Conservation (phyloP, 2,329 filamentous ascomycete genomes). For the Herpotrichia juniperi region DNA sequence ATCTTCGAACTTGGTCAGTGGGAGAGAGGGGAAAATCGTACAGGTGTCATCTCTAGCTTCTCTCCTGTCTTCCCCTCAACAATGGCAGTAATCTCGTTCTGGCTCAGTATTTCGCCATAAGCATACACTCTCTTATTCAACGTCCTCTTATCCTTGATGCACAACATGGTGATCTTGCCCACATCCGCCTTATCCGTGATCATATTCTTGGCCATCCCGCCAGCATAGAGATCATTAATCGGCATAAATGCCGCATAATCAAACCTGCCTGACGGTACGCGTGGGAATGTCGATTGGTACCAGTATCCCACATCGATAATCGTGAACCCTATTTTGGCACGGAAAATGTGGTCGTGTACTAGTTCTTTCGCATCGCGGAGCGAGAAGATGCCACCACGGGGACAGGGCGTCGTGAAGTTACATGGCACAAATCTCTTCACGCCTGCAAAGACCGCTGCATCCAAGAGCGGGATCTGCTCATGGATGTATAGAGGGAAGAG, state of each 20-base stretch:
- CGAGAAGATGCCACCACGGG: constrained; percentile 33
- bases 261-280: constrained; percentile 53
- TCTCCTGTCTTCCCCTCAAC: constrained; percentile 59
- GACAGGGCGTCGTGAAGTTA: constrained; percentile 10
- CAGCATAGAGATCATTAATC: constrained; percentile 48
- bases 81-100: constrained; percentile 54
- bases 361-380: constrained; percentile 58
- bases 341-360: constrained; percentile 57
- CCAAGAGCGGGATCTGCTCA: constrained; percentile 10
- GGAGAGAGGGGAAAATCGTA: constrained; percentile 36
- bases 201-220: constrained; percentile 52
- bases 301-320: constrained; percentile 65
- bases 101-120: constrained; percentile 54
- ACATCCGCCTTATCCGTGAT: constrained; percentile 60
- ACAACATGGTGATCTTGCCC: constrained; percentile 57
- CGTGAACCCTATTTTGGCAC: constrained; percentile 59
- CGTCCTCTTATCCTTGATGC: constrained; percentile 60
- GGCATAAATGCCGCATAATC: constrained; percentile 47
- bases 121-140: constrained; percentile 60
- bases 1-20: too few relatives aligned
- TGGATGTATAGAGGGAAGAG: neutral
- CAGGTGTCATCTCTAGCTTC: constrained; percentile 51
- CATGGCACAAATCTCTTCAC: constrained; percentile 15
- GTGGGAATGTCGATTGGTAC: constrained; percentile 58
- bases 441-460: constrained; percentile 5